Percentiles rank a stretch among this genome's conserved stretches.
Conservation (phyloP, 805 yeast species). For the Saturnispora galanensis region DNA sequence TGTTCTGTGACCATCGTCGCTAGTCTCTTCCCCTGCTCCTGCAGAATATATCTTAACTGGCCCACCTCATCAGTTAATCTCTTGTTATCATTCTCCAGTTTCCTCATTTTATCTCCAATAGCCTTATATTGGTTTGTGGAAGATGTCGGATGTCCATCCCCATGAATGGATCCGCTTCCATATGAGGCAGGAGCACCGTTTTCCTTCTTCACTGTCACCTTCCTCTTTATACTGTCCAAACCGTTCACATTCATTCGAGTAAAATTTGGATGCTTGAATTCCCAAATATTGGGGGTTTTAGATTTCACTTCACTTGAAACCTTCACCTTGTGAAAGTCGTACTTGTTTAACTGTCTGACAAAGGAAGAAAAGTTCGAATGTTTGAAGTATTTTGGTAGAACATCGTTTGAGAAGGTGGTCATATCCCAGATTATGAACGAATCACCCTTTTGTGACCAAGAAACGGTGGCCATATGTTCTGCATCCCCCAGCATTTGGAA, state of each 20-base stretch:
- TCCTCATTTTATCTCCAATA: conserved; percentile 23
- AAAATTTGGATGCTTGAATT: conserved; percentile 87
- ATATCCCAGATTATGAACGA: conserved; percentile 85
- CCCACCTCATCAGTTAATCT: conserved; percentile 27
- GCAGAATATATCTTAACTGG: conserved; percentile 27
- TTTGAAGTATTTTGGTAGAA: conserved; percentile 86
- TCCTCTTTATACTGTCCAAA: conserved; percentile 79
- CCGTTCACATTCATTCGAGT: conserved; percentile 65
- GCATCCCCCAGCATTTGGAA: conserved; percentile 81
- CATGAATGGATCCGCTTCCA: neutral
- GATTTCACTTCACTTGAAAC: conserved; percentile 53
- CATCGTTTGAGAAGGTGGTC: conserved; percentile 78
- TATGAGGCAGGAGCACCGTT: conserved; percentile 8
- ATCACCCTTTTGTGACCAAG: conserved; percentile 83
- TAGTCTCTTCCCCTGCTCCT: conserved; percentile 44
- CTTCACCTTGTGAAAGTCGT: conserved; percentile 94
- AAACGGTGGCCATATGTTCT: conserved; percentile 61
- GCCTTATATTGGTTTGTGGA: conserved; percentile 19
- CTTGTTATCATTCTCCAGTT: conserved; percentile 22
- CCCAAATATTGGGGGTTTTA: conserved; percentile 70
- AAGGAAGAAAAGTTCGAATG: conserved; percentile 92
- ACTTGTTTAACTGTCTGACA: conserved; percentile 91
- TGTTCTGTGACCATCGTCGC: conserved; percentile 55
- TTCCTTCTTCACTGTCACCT: conserved; percentile 44
- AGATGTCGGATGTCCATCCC: conserved; percentile 9